Base-by-base conservation (phyloP, 305 asterid genomes). In the Ajuga reptans region DNA sequence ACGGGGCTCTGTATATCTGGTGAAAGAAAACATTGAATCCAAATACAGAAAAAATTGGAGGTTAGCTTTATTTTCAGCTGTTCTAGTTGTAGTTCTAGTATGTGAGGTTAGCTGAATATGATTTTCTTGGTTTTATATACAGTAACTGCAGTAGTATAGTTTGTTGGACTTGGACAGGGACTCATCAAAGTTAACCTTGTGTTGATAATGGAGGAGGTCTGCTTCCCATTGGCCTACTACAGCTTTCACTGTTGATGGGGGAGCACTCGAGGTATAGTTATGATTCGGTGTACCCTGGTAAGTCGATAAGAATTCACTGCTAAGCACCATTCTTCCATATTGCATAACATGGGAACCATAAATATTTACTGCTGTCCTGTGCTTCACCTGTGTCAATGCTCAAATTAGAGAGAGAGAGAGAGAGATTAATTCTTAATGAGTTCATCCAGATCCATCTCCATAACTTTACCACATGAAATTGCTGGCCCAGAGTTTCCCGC, bases 291-390 rank as follows among this genome's bases (percentile, higher is more conserved):
- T 45, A 24, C 82, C 82, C 69, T 76, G 34, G 34, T 73, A 81
- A 62, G 57, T 34, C 62, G 10, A 53, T 5, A 82, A 69, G 5
- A n/a, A 17, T 11, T 79, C 72, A 12, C 1, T 11, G 6, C 77
- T 72, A 41, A 76, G 69, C 68, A 37, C 50, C 14, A 12, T 7
- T 18, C 52, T 76, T n/a, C 86, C 86, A 47, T 76, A 76, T 64
- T 82, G 77, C 86, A 76, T 79, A 54, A 82, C 86, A 73, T 79
- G 74, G 6, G 86, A 81, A 4, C 82, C 77, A 15, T 24, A 21
- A 33, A 37, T 61, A 8, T 71, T 80, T 66, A 41, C 9, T 3
- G 72, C 55, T n/a, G 85, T 81, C 58, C 85, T 68, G 29, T 18
- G 64, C 57, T 42, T 75, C 34, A 70, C 80, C 83, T 78, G 80